Conservation (phyloP, 805 yeast species). For the Henningerozyma blattae region DNA sequence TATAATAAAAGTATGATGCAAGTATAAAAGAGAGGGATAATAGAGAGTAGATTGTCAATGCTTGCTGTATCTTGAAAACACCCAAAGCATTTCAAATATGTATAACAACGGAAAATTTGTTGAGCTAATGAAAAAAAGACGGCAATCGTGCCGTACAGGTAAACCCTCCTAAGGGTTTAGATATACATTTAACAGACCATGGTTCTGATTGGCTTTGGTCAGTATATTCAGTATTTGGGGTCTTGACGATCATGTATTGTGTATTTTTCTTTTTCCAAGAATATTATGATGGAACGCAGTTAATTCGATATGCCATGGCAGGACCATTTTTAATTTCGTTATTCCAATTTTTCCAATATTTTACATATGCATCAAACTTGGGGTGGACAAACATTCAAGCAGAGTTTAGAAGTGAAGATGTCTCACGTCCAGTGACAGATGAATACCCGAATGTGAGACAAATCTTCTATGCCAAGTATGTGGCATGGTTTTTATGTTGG, state of each 20-base stretch:
- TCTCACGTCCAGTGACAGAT: slow-evolving; percentile 20
- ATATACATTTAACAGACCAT: slow-evolving; percentile 42
- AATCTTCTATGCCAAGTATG: slow-evolving; percentile 42
- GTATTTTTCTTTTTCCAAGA: slow-evolving; percentile 20
- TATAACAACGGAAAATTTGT: too few relatives aligned
- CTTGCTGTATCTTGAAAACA: too few relatives aligned
- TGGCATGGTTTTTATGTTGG: slow-evolving; percentile 45
- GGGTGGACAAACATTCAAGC: slow-evolving; percentile 41
- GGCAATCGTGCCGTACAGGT: slow-evolving; percentile 31
- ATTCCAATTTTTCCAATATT: slow-evolving; percentile 33
- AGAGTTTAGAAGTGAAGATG: slow-evolving; percentile 36
- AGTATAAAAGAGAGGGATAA: too few relatives aligned
- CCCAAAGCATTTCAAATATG: too few relatives aligned
- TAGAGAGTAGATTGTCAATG: too few relatives aligned
- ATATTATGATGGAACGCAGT: slow-evolving; percentile 12
- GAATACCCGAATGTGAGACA: slow-evolving; percentile 33
- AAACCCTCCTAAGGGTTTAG: slow-evolving; percentile 35
- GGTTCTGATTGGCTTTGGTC: slow-evolving; percentile 68
- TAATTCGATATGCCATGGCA: slow-evolving; percentile 28
- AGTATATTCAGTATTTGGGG: slow-evolving; percentile 36
- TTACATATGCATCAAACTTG: slow-evolving; percentile 47
- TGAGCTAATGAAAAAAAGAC: too few relatives aligned
- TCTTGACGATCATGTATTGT: slow-evolving; percentile 24
- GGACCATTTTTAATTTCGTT: slow-evolving; percentile 25
- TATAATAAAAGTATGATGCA: too few relatives aligned